Percentiles rank a stretch among this genome's conserved stretches.
phyloP scores from a whole-genome alignment of 1,284 basidiomycete species.

The Sanghuangporus weigelae region DNA sequence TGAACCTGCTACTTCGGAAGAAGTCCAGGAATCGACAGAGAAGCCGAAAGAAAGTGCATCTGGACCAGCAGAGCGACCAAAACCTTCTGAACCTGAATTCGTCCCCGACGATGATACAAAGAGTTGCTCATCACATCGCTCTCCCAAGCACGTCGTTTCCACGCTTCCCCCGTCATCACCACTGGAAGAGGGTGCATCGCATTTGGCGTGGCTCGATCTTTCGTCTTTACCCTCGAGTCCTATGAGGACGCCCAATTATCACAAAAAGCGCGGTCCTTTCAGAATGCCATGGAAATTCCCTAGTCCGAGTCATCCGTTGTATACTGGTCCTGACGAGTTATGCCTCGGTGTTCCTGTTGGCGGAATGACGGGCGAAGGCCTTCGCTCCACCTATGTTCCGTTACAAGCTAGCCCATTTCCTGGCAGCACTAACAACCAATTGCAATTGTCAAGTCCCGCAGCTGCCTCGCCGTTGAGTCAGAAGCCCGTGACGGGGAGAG shows the following conservation, averaged over 20 bases:
- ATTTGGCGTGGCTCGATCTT: conserved; percentile 1
- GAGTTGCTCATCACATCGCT: background rate
- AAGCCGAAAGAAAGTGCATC: background rate
- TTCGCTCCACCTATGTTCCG: conserved; percentile 11
- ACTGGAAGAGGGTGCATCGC: background rate
- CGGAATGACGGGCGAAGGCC: conserved; percentile 17
- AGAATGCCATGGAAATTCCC: conserved; percentile 17
- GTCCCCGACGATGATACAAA: background rate
- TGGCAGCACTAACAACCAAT: background rate
- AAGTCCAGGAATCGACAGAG: background rate
- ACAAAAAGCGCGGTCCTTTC: background rate
- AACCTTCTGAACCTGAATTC: conserved; percentile 2
- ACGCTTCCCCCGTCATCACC: conserved; percentile 13
- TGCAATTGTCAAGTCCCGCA: conserved; percentile 14
- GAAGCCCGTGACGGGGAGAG: conserved; percentile 13
- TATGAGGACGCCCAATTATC: background rate
- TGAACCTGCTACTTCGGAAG: background rate
- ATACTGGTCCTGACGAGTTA: conserved; percentile 15
- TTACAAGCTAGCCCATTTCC: conserved; percentile 15
- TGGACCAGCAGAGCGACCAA: background rate
- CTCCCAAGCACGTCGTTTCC: background rate
- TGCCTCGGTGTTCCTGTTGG: conserved; percentile 13
- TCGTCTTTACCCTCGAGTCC: background rate
- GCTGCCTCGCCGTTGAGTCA: conserved; percentile 15
- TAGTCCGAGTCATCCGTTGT: conserved; percentile 16